phyloP scores from a whole-genome alignment of 768 basidiomycete genomes.

The Panaeolus cyanescens region DNA sequence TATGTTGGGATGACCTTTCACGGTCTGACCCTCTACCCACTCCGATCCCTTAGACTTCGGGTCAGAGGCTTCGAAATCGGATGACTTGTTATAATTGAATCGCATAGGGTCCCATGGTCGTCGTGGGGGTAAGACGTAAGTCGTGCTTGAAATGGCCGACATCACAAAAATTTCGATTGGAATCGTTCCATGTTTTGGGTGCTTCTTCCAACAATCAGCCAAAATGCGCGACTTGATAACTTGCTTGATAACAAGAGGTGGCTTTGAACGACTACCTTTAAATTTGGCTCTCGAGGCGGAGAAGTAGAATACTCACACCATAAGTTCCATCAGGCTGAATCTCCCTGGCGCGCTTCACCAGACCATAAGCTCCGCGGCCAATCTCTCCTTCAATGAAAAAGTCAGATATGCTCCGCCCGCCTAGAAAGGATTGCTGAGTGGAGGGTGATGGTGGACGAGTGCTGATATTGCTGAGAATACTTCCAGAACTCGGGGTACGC shows the following conservation, averaged over 20 bases:
- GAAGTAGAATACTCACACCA: slow-evolving; percentile 63
- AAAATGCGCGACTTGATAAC: slow-evolving; percentile 98
- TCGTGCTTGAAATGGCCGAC: slow-evolving; percentile 83
- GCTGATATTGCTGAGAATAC: slow-evolving; percentile 62
- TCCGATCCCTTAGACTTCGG: too few relatives aligned
- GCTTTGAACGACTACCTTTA: slow-evolving; percentile 44
- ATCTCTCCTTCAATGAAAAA: slow-evolving; percentile 87
- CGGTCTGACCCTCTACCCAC: slow-evolving; percentile 71
- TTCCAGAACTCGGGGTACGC: slow-evolving; percentile 65
- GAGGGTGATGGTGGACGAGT: slow-evolving; percentile 67
- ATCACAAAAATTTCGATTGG: slow-evolving; percentile 97
- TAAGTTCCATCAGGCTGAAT: slow-evolving; percentile 70
- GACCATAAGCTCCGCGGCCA: slow-evolving; percentile 92
- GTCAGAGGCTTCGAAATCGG: slow-evolving; percentile 22
- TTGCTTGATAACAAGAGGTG: slow-evolving; percentile 93
- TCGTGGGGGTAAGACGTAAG: slow-evolving; percentile 74
- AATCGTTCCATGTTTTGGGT: slow-evolving; percentile 92
- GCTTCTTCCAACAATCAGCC: slow-evolving; percentile 99
- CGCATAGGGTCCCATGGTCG: slow-evolving; percentile 87
- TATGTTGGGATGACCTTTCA: slow-evolving; percentile 94
- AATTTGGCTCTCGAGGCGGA: slow-evolving; percentile 16
- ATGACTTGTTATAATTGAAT: slow-evolving; percentile 15
- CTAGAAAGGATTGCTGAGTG: slow-evolving; percentile 47
- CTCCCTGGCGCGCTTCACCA: slow-evolving; percentile 89
- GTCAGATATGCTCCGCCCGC: slow-evolving; percentile 78